These are phyloP conservation scores for Gnomoniopsis smithogilvyi DNA, from an alignment of 2,329 filamentous ascomycete genomes.

Conservation along the genomic window DNA sequence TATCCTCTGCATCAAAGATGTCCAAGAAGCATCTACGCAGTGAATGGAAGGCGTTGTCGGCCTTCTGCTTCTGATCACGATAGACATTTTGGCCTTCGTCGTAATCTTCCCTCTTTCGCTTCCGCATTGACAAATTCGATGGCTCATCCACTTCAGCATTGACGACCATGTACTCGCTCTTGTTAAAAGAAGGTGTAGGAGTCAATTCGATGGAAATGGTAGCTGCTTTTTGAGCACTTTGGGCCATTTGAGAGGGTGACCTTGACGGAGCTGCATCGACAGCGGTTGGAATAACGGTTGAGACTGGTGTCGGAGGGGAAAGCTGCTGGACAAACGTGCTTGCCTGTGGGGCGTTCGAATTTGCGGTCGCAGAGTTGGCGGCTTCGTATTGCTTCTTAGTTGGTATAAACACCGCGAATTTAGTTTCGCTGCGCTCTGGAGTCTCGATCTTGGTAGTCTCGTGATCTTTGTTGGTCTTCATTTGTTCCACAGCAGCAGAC, in stretches of 20 bases:
- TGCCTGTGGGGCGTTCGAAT: background rate
- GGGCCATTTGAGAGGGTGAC: slow-evolving; percentile 16
- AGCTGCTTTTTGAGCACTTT: slow-evolving; percentile 16
- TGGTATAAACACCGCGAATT: slow-evolving; percentile 47
- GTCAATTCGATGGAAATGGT: slow-evolving; percentile 48
- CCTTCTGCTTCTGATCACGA: slow-evolving; percentile 78
- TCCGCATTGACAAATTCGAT: slow-evolving; percentile 47
- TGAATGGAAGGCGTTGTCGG: slow-evolving; percentile 68
- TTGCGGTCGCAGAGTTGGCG: slow-evolving; percentile 1
- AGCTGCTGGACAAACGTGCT: slow-evolving; percentile 22
- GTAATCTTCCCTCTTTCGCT: slow-evolving; percentile 47
- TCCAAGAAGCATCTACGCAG: slow-evolving; percentile 67
- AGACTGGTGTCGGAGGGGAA: slow-evolving; percentile 27
- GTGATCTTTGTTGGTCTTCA: slow-evolving; percentile 9
- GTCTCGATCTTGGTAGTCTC: slow-evolving; percentile 27
- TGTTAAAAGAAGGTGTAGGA: slow-evolving; percentile 39
- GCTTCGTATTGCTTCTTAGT: slow-evolving; percentile 34
- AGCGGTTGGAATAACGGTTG: background rate
- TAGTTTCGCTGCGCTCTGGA: slow-evolving; percentile 33
- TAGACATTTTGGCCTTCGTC: slow-evolving; percentile 55
- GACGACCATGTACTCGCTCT: slow-evolving; percentile 50
- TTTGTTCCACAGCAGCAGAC: slow-evolving; percentile 11
- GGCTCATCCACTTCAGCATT: slow-evolving; percentile 45
- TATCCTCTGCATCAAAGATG: slow-evolving; percentile 76
- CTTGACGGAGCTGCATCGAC: background rate